Evolutionary conservation across 345 rosid species (phyloP).

Genomic region (Cardamine resedifolia): DNA sequence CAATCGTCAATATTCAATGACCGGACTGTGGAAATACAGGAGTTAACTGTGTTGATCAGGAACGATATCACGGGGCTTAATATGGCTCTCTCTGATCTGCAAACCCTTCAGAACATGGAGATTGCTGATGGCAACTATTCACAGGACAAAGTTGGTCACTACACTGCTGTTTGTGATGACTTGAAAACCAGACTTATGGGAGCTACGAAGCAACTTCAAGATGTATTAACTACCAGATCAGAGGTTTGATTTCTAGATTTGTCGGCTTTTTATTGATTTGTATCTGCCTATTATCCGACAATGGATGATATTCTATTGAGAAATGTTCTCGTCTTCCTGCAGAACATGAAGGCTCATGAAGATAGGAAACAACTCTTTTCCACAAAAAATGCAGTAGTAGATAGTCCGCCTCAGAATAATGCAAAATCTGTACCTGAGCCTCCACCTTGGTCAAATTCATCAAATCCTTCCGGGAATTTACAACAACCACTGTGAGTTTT

Average conservation of each 20-base stretch:
- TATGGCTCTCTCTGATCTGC: constrained; percentile 72
- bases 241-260: constrained; percentile 49
- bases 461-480: constrained; percentile 43
- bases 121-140: constrained; percentile 72
- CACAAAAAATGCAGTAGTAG: constrained; percentile 54
- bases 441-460: constrained; percentile 83
- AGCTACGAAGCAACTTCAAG: constrained; percentile 75
- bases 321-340: constrained; percentile 11
- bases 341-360: constrained; percentile 95
- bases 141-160: constrained; percentile 71
- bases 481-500: constrained; percentile 56
- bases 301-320: background rate
- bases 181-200: constrained; percentile 82
- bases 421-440: constrained; percentile 60
- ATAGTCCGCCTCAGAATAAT: constrained; percentile 51
- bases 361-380: constrained; percentile 81
- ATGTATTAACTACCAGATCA: constrained; percentile 79
- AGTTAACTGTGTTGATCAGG: constrained; percentile 75
- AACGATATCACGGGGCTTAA: constrained; percentile 76
- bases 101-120: constrained; percentile 77
- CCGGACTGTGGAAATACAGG: constrained; percentile 76
- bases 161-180: constrained; percentile 79
- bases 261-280: background rate
- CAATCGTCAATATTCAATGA: constrained; percentile 89
- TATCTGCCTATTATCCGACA: background rate